These are phyloP conservation scores for Straminergon stramineum DNA, from an alignment of 225 moss, liverwort and hornwort genomes.

Conservation along the genomic window DNA sequence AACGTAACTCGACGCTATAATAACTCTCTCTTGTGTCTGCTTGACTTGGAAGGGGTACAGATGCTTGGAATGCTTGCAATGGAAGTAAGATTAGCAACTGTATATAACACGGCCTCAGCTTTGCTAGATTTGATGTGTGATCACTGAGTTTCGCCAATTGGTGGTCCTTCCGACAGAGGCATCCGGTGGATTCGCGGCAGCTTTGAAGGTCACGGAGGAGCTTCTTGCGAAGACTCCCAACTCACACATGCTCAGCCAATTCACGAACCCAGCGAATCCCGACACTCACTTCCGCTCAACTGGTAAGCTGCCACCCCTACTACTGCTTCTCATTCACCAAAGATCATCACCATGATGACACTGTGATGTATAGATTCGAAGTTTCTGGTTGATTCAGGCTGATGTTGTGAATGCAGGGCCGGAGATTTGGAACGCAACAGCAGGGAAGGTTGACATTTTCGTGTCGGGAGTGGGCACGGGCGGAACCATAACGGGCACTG, in stretches of 20 bases:
- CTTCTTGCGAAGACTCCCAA: constrained; percentile 50
- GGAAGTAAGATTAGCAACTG: neutral
- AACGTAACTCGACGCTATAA: neutral
- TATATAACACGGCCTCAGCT: too few relatives aligned
- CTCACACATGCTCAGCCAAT: constrained; percentile 51
- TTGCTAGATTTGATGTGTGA: neutral
- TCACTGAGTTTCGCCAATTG: neutral
- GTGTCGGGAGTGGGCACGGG: constrained; percentile 62
- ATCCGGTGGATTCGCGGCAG: constrained; percentile 15
- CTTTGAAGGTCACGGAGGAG: constrained; percentile 18
- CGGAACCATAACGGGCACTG: constrained; percentile 51
- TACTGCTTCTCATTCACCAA: neutral
- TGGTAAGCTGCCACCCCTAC: neutral
- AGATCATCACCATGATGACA: neutral
- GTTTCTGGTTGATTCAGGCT: neutral
- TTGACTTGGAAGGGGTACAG: neutral
- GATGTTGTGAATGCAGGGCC: constrained; percentile 28
- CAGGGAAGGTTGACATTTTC: constrained; percentile 71
- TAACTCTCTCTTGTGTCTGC: too few relatives aligned
- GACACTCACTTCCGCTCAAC: constrained; percentile 55
- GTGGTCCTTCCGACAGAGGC: constrained; percentile 11
- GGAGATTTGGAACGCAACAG: constrained; percentile 70
- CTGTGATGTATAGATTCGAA: neutral
- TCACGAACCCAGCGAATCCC: constrained; percentile 41
- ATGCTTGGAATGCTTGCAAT: too few relatives aligned